phyloP scores from a whole-genome alignment of 805 yeast species.

The Tetrapisispora taiwanensis region DNA sequence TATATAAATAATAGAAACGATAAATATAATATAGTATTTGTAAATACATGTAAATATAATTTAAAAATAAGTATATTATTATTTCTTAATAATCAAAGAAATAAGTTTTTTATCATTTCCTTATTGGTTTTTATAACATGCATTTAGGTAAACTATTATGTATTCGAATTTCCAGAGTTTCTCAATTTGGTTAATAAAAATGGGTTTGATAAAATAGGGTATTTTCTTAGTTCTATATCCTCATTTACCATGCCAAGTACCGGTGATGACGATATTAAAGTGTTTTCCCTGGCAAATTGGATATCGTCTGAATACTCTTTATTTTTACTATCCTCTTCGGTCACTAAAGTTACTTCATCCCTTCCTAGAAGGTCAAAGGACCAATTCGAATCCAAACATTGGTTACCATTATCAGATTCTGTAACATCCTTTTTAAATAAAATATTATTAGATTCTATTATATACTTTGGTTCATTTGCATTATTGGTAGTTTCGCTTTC shows the following conservation, averaged over 20 bases:
- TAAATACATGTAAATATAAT: background rate
- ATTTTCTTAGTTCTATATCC: background rate
- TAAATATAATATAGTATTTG: background rate
- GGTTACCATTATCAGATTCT: too few species aligned
- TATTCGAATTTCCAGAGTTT: constrained; percentile 10
- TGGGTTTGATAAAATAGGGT: background rate
- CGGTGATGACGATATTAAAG: background rate
- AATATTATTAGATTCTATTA: too few species aligned
- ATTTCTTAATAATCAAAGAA: too few species aligned
- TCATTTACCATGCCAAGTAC: background rate
- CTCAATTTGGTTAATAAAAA: constrained; percentile 17
- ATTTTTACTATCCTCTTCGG: background rate
- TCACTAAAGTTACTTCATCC: background rate
- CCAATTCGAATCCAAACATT: background rate
- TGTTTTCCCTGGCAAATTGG: background rate
- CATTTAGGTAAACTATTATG: background rate
- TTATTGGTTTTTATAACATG: too few species aligned
- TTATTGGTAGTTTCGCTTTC: too few species aligned
- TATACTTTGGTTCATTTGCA: too few species aligned
- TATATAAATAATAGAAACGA: background rate
- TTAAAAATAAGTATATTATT: background rate
- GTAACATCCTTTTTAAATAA: too few species aligned
- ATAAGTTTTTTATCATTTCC: too few species aligned
- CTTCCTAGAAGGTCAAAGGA: background rate
- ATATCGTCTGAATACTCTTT: background rate